These are phyloP conservation scores for Chalciporus pseudorubinellus DNA, from an alignment of 768 basidiomycete genomes.

Conservation along the genomic window DNA sequence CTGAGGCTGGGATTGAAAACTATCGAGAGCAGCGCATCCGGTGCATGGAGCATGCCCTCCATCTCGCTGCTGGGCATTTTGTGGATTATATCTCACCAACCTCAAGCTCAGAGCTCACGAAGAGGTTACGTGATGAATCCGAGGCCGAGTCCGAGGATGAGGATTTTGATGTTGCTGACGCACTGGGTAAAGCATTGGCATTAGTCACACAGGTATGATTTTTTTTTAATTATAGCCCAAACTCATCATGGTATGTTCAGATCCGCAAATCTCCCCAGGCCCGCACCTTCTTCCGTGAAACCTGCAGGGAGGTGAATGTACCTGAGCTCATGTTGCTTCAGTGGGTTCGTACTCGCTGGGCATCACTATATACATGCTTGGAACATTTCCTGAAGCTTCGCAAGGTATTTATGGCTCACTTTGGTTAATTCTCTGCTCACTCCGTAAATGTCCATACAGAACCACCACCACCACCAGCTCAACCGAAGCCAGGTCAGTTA, in stretches of 20 bases:
- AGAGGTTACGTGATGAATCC: background rate
- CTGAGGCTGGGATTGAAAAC: background rate
- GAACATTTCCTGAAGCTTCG: background rate
- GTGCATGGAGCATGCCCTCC: too few relatives aligned
- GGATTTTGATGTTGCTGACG: background rate
- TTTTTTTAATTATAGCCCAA: too few relatives aligned
- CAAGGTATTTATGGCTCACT: slow-evolving; percentile 17
- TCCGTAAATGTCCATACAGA: too few relatives aligned
- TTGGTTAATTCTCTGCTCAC: too few relatives aligned
- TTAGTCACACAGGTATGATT: background rate
- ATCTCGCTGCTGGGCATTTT: too few relatives aligned
- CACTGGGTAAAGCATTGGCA: background rate
- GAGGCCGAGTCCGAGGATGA: too few relatives aligned
- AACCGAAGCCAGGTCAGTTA: too few relatives aligned
- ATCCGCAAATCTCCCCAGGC: background rate
- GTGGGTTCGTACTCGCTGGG: background rate
- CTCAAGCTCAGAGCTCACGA: background rate
- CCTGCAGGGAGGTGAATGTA: background rate
- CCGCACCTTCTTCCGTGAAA: background rate
- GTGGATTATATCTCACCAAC: too few relatives aligned
- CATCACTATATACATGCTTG: background rate
- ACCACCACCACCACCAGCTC: too few relatives aligned
- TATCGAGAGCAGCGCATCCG: background rate
- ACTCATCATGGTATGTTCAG: too few relatives aligned
- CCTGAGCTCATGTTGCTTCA: background rate